A percentile compares a stretch with the other conserved stretches of the same genome.
These are phyloP conservation scores for Aureobasidium sp. DNA, from an alignment of 2,329 filamentous ascomycete species.

Conservation along the genomic window DNA sequence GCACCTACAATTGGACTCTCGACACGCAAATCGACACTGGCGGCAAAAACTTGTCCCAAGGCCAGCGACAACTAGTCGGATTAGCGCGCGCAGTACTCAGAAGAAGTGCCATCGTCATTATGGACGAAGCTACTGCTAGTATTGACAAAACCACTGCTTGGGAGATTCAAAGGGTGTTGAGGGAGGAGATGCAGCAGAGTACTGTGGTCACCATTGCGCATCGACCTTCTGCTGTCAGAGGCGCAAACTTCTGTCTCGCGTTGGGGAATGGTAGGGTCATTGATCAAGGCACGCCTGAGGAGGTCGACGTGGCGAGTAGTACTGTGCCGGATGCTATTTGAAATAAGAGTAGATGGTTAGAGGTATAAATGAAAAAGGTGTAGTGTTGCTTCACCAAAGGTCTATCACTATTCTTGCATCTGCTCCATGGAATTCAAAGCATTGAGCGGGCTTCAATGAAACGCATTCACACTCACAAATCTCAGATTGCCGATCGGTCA, in stretches of 20 bases:
- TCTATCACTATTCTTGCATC: too few relatives aligned
- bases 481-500: too few relatives aligned
- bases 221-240: conserved; percentile 53
- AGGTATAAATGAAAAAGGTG: too few relatives aligned
- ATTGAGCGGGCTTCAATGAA: too few relatives aligned
- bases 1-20: conserved; percentile 47
- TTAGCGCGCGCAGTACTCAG: conserved; percentile 55
- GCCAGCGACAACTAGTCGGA: conserved; percentile 57
- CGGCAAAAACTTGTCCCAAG: conserved; percentile 55
- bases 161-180: conserved; percentile 46
- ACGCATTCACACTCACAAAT: too few relatives aligned
- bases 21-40: conserved; percentile 51
- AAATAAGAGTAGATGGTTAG: background rate
- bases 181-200: conserved; percentile 48
- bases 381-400: too few relatives aligned
- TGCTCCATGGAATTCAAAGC: too few relatives aligned
- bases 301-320: conserved; percentile 19
- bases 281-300: conserved; percentile 27
- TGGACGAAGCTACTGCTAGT: conserved; percentile 59
- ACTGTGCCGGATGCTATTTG: background rate
- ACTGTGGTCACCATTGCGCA: conserved; percentile 61
- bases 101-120: conserved; percentile 52
- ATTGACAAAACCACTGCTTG: conserved; percentile 55
- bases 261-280: conserved; percentile 44
- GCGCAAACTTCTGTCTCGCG: conserved; percentile 49